phyloP scores from a whole-genome alignment of 176 grass and related monocot genomes.

The Metroxylon sagu region DNA sequence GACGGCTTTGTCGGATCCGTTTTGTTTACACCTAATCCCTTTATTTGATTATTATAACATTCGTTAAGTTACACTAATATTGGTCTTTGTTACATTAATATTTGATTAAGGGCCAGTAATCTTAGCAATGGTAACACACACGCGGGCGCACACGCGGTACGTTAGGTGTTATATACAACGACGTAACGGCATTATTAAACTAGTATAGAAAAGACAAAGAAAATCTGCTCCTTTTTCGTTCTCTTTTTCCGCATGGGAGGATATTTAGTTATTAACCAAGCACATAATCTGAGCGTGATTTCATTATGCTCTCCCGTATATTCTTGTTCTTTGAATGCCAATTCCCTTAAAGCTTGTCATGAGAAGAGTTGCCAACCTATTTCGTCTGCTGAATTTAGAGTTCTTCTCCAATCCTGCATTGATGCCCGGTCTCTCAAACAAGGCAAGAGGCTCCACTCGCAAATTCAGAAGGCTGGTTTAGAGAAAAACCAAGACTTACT shows the following conservation, averaged over 20 bases:
- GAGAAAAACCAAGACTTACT: slow-evolving; percentile 14
- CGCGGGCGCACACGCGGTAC: too few relatives aligned
- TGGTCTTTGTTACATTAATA: too few relatives aligned
- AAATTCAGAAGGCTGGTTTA: slow-evolving; percentile 9
- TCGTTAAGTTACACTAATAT: too few relatives aligned
- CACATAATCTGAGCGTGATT: neutral
- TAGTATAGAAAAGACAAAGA: too few relatives aligned
- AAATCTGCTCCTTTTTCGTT: neutral
- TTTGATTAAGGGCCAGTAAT: too few relatives aligned
- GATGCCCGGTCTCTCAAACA: slow-evolving; percentile 2
- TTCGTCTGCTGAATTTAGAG: slow-evolving; percentile 3
- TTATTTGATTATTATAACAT: too few relatives aligned
- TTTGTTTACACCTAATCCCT: too few relatives aligned
- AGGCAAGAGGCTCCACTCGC: slow-evolving; percentile 11
- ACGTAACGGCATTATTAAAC: too few relatives aligned
- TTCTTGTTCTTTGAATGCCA: neutral
- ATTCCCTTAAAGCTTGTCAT: neutral
- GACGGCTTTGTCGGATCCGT: too few relatives aligned
- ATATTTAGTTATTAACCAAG: too few relatives aligned
- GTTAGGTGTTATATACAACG: too few relatives aligned
- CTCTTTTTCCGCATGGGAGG: neutral
- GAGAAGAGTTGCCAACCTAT: neutral
- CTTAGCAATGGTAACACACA: too few relatives aligned
- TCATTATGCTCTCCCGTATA: neutral
- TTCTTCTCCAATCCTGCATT: slow-evolving; percentile 18